Conservation (phyloP, 2,329 filamentous ascomycete species). For the Sclerotinia borealis region DNA sequence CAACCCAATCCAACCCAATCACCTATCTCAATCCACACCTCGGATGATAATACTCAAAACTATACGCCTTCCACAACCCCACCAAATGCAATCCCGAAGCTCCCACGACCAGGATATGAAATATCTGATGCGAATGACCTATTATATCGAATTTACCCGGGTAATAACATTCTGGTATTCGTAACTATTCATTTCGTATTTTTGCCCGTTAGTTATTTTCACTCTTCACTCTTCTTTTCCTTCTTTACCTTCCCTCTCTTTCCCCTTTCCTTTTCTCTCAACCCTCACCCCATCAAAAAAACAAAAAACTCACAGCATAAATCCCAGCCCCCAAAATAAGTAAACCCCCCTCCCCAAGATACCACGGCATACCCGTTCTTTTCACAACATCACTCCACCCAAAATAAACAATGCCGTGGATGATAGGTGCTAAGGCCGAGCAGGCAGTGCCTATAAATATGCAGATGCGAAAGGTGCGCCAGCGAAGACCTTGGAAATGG, state of each 20-base stretch:
- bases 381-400: neutral
- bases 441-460: constrained; percentile 1
- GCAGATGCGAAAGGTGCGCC: constrained; percentile 3
- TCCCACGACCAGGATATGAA: constrained; percentile 19
- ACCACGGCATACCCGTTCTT: constrained; percentile 19
- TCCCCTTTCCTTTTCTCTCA: no score
- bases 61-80: constrained; percentile 8
- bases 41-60: constrained; percentile 6
- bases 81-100: constrained; percentile 15
- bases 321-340: constrained; percentile 9
- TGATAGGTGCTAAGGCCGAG: constrained; percentile 5
- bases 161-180: constrained; percentile 18
- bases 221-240: neutral
- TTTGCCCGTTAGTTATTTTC: no score
- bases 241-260: neutral
- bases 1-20: neutral
- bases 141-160: constrained; percentile 24
- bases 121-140: constrained; percentile 24
- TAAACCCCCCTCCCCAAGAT: constrained; percentile 18
- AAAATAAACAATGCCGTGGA: constrained; percentile 10
- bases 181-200: constrained; percentile 11
- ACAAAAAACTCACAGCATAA: constrained; percentile 12
- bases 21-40: neutral
- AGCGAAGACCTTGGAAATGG: constrained; percentile 1
- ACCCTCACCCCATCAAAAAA: no score